These are phyloP conservation scores for Tulasnella sp. DNA, from an alignment of 768 basidiomycete genomes.

Conservation along the genomic window DNA sequence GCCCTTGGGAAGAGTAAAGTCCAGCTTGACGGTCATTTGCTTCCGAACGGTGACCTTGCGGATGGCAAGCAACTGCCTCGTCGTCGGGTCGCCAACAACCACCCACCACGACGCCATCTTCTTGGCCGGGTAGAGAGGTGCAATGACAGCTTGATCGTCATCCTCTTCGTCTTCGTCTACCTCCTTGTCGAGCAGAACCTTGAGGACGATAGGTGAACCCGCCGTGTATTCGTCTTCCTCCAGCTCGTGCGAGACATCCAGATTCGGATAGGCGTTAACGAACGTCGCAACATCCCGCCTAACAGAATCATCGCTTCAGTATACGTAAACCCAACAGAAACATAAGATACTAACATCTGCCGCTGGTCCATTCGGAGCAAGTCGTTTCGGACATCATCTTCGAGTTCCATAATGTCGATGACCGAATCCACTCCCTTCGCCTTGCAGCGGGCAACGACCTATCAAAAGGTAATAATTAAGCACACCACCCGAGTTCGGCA, in stretches of 20 bases:
- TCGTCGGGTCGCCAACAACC: conserved; percentile 74
- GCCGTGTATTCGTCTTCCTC: conserved; percentile 75
- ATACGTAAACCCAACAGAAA: background rate
- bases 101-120: conserved; percentile 98
- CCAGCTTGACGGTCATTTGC: conserved; percentile 72
- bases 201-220: conserved; percentile 67
- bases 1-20: conserved; percentile 81
- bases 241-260: conserved; percentile 83
- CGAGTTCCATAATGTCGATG: conserved; percentile 98
- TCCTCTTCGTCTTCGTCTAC: conserved; percentile 61
- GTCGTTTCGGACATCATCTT: conserved; percentile 75
- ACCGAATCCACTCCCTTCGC: conserved; percentile 74
- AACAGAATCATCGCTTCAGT: conserved; percentile 17
- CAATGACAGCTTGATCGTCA: conserved; percentile 75
- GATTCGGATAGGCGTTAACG: conserved; percentile 94
- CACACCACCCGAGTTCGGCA: background rate
- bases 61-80: conserved; percentile 74
- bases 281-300: conserved; percentile 93
- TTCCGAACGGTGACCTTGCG: conserved; percentile 73
- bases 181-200: conserved; percentile 71
- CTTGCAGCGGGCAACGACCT: conserved; percentile 80
- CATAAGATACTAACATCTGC: conserved; percentile 59
- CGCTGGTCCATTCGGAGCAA: conserved; percentile 72
- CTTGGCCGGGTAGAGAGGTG: conserved; percentile 81
- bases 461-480: background rate